Evolutionary conservation across 768 basidiomycete species (phyloP).

Genomic region (Pholiota conissans): DNA sequence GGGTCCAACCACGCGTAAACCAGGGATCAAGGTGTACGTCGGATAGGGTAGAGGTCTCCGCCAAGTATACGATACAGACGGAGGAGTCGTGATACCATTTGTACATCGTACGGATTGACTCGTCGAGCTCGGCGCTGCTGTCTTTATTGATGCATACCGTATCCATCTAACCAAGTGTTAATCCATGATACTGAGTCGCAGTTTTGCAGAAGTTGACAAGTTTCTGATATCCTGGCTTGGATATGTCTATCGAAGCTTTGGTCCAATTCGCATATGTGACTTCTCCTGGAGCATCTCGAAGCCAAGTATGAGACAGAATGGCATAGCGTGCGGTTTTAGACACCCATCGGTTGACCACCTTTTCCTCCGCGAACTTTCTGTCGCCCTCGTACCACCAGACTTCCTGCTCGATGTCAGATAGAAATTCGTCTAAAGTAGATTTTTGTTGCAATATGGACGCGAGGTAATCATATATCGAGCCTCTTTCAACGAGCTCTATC

Average conservation of each 20-base stretch:
- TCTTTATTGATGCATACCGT: neutral
- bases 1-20: no score
- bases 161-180: neutral
- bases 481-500: neutral
- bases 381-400: neutral
- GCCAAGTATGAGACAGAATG: constrained; percentile 6
- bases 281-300: neutral
- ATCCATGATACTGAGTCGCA: neutral
- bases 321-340: neutral
- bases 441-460: neutral
- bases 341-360: neutral
- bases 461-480: neutral
- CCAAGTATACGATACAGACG: no score
- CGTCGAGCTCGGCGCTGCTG: neutral
- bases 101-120: no score
- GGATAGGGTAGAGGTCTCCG: no score
- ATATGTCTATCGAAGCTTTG: neutral
- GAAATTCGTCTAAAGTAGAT: neutral
- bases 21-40: no score
- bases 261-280: neutral
- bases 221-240: neutral
- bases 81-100: no score
- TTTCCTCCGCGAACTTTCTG: neutral
- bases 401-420: no score
- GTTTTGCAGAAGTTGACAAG: neutral